phyloP scores from a whole-genome alignment of 2,329 filamentous ascomycete genomes.

The Alternaria rosae region DNA sequence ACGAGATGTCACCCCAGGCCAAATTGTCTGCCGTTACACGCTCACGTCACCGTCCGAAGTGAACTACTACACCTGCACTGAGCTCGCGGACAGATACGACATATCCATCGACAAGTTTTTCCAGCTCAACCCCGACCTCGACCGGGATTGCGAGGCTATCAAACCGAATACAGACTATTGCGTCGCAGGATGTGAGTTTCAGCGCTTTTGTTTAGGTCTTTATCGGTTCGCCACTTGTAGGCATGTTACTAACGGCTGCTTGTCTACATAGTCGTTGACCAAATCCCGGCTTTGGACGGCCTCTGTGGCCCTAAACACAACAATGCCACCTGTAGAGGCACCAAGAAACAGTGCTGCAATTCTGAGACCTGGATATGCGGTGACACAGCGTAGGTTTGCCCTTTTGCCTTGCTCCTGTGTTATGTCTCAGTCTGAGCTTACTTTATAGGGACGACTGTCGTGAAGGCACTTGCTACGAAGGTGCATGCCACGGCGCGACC shows the following conservation, averaged over 20 bases:
- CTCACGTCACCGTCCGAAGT: neutral
- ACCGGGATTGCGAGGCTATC: slow-evolving; percentile 12
- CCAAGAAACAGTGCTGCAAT: slow-evolving; percentile 40
- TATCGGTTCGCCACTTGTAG: too few relatives aligned
- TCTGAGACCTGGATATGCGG: slow-evolving; percentile 3
- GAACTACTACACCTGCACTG: slow-evolving; percentile 12
- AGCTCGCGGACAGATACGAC: slow-evolving; percentile 3
- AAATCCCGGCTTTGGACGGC: too few relatives aligned
- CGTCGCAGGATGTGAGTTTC: too few relatives aligned
- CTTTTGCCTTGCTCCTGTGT: too few relatives aligned
- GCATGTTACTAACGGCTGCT: slow-evolving; percentile 7
- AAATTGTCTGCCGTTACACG: neutral
- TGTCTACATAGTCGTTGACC: too few relatives aligned
- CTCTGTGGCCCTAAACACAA: too few relatives aligned
- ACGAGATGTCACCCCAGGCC: too few relatives aligned
- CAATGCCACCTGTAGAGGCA: too few relatives aligned
- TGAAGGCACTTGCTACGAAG: neutral
- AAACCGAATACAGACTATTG: neutral
- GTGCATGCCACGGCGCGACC: neutral
- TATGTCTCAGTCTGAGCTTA: too few relatives aligned
- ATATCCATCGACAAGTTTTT: slow-evolving; percentile 11
- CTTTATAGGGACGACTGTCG: too few relatives aligned
- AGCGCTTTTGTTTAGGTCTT: too few relatives aligned
- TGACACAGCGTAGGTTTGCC: too few relatives aligned
- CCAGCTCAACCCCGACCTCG: slow-evolving; percentile 9